A percentile compares a stretch with the other conserved stretches of the same genome.
Conservation (phyloP, 1,284 basidiomycete species). For the Sparassis latifolia region DNA sequence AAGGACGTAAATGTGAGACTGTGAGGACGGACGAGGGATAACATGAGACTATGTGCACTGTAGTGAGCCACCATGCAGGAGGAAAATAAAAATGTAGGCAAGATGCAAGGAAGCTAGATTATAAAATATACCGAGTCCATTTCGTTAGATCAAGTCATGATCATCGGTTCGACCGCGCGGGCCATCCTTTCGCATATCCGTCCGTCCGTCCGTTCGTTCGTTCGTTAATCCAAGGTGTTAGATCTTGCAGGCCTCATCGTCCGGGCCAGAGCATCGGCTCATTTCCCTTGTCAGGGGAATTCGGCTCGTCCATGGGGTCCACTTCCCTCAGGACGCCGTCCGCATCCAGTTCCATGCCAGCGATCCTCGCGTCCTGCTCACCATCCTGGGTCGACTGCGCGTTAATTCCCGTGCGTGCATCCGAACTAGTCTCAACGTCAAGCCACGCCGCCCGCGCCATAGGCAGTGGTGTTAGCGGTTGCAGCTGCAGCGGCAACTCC, state of each 20-base stretch:
- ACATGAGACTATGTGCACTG: no score
- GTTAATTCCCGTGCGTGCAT: neutral
- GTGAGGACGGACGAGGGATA: no score
- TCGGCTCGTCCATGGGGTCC: slow-evolving; percentile 16
- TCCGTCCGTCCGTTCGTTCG: no score
- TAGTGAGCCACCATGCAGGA: no score
- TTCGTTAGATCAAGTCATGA: no score
- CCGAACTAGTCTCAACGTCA: slow-evolving; percentile 3
- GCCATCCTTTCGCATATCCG: no score
- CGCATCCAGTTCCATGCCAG: slow-evolving; percentile 15
- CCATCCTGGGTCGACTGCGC: slow-evolving; percentile 1
- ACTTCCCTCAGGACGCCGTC: slow-evolving; percentile 19
- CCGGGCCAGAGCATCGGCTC: slow-evolving; percentile 16
- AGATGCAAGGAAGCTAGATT: no score
- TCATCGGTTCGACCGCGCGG: no score
- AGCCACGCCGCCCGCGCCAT: slow-evolving; percentile 8
- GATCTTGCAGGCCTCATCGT: slow-evolving; percentile 3
- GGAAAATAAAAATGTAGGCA: no score
- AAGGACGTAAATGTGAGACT: no score
- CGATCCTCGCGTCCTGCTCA: slow-evolving; percentile 5
- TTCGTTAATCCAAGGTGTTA: no score
- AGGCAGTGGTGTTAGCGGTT: neutral
- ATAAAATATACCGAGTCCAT: no score
- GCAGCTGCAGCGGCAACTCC: neutral
- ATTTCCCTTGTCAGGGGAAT: slow-evolving; percentile 21